Percentiles rank a stretch among this genome's conserved stretches.
Conservation (phyloP, 1,284 basidiomycete genomes). For the Salmacisia buchloeana region DNA sequence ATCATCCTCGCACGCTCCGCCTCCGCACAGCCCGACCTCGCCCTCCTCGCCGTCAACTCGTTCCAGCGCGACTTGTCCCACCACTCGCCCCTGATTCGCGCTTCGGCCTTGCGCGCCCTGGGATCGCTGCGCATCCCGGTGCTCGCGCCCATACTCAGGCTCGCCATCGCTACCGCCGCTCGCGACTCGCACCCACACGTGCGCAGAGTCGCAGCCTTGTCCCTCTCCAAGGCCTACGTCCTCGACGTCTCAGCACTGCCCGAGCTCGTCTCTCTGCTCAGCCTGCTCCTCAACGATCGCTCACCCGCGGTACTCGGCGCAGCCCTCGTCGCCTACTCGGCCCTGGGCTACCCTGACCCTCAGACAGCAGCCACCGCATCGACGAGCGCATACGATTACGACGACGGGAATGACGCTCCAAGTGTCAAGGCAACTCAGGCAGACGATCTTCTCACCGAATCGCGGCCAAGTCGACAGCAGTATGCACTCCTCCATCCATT, state of each 20-base stretch:
- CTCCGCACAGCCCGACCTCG: constrained; percentile 68
- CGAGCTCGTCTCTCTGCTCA: constrained; percentile 68
- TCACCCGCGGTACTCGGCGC: constrained; percentile 83
- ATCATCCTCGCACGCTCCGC: constrained; percentile 72
- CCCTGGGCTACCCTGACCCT: not conserved
- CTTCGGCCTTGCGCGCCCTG: constrained; percentile 88
- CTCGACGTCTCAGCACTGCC: constrained; percentile 64
- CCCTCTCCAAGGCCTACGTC: constrained; percentile 70
- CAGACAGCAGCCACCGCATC: not conserved
- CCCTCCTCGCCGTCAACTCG: constrained; percentile 93
- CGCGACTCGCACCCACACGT: constrained; percentile 88
- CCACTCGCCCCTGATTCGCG: constrained; percentile 73
- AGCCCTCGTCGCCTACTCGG: constrained; percentile 70
- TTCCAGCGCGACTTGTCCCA: constrained; percentile 96
- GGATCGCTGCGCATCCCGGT: constrained; percentile 83
- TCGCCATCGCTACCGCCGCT: constrained; percentile 85
- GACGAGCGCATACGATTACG: constrained; percentile 4
- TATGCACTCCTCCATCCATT: constrained; percentile 77
- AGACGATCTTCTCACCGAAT: not conserved
- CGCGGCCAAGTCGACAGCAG: not conserved
- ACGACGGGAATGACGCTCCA: not conserved
- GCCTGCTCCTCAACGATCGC: constrained; percentile 70
- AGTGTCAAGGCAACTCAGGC: not conserved
- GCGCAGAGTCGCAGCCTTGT: constrained; percentile 80
- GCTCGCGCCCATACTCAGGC: constrained; percentile 76